Percentiles rank a stretch among this genome's conserved stretches.
Conservation (phyloP, 1,139 yeast species). For the Suhomyces maxii region DNA sequence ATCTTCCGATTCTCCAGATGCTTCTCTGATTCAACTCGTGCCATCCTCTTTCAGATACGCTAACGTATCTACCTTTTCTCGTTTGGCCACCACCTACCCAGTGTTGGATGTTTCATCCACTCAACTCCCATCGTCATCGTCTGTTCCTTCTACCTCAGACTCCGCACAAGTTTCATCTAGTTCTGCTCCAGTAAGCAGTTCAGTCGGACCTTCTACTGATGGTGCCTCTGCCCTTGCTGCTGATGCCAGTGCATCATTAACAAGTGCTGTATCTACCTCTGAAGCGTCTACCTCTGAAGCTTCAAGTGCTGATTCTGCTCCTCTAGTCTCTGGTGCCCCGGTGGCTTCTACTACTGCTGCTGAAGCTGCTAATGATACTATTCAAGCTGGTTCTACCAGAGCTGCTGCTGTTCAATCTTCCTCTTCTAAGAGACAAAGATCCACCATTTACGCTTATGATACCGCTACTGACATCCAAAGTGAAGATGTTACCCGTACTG, state of each 20-base stretch:
- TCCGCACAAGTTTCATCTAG: not conserved
- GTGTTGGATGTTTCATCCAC: slow-evolving; percentile 12
- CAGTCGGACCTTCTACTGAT: not conserved
- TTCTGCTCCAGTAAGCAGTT: too few species aligned
- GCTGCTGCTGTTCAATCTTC: slow-evolving; percentile 5
- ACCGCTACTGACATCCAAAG: slow-evolving; percentile 27
- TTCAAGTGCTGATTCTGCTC: not conserved
- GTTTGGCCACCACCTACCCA: slow-evolving; percentile 8
- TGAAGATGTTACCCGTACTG: slow-evolving; percentile 33
- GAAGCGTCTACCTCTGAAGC: not conserved
- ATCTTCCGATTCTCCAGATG: slow-evolving; percentile 19
- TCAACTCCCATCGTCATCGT: slow-evolving; percentile 7
- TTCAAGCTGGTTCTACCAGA: slow-evolving; percentile 3
- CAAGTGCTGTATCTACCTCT: not conserved
- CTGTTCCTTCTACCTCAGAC: not conserved
- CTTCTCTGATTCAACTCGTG: slow-evolving; percentile 16
- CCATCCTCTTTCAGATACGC: slow-evolving; percentile 31
- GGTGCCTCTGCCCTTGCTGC: not conserved
- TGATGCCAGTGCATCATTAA: not conserved
- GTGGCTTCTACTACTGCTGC: slow-evolving; percentile 1
- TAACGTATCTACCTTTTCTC: slow-evolving; percentile 19
- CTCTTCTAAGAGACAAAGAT: slow-evolving; percentile 15
- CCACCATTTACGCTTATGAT: slow-evolving; percentile 31
- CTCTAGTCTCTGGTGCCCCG: slow-evolving; percentile 2
- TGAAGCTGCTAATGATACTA: slow-evolving; percentile 6